Conservation (phyloP, 345 rosid species). For the Hibiscus trionum region DNA sequence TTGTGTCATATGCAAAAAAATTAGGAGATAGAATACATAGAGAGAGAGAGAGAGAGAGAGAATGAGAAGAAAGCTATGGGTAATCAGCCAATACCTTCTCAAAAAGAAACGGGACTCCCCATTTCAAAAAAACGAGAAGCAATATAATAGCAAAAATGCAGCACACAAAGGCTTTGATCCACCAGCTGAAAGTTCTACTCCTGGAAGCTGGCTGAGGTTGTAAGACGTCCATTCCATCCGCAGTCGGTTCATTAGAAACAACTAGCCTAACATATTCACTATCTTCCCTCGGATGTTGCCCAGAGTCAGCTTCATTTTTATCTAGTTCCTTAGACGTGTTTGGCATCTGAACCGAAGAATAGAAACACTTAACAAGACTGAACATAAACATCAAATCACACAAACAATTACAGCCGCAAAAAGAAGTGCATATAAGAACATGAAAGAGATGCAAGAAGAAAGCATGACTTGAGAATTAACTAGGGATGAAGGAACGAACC, state of each 20-base stretch:
- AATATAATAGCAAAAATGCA: constrained; percentile 21
- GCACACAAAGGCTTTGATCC: constrained; percentile 48
- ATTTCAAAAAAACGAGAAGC: constrained; percentile 49
- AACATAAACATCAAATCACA: not conserved
- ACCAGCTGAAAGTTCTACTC: constrained; percentile 36
- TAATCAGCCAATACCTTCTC: constrained; percentile 43
- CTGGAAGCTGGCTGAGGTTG: constrained; percentile 24
- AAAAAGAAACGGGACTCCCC: constrained; percentile 81
- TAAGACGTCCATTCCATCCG: constrained; percentile 24
- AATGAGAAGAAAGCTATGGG: not conserved
- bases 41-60: constrained; percentile 7
- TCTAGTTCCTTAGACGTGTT: constrained; percentile 25
- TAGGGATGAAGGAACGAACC: not conserved
- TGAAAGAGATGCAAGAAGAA: not conserved
- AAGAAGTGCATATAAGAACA: not conserved
- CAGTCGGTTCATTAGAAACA: constrained; percentile 31
- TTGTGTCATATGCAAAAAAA: not conserved
- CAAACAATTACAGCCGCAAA: not conserved
- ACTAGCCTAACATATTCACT: constrained; percentile 72
- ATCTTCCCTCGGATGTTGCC: constrained; percentile 36
- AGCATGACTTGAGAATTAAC: not conserved
- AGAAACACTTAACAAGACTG: not conserved
- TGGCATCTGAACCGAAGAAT: constrained; percentile 24
- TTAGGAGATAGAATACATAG: not conserved
- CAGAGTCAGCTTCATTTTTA: constrained; percentile 19